Conservation (phyloP, 495 filamentous ascomycete genomes). For the Bathelium albidoporum region DNA sequence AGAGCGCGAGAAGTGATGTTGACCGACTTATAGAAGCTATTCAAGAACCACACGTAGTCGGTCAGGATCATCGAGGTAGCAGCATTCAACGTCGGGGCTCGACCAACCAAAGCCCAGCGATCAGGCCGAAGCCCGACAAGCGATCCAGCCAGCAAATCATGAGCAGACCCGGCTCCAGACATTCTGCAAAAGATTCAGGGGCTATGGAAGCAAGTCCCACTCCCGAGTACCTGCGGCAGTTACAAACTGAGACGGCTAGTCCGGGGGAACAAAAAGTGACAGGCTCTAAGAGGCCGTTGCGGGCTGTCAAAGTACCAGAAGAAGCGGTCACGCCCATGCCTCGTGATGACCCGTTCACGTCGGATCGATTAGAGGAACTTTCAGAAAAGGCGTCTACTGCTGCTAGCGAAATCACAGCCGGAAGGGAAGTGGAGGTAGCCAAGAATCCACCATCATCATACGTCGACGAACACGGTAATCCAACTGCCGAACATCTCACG, state of each 20-base stretch:
- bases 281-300: neutral
- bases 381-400: neutral
- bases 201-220: neutral
- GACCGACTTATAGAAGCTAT: conserved; percentile 70
- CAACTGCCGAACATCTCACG: conserved; percentile 38
- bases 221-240: neutral
- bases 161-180: neutral
- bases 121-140: conserved; percentile 12
- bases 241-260: neutral
- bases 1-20: conserved; percentile 55
- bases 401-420: neutral
- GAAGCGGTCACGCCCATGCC: neutral
- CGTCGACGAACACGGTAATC: neutral
- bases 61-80: neutral
- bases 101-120: neutral
- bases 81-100: neutral
- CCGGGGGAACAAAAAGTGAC: neutral
- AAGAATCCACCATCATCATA: conserved; percentile 2
- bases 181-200: neutral
- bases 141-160: conserved; percentile 1
- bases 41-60: conserved; percentile 45
- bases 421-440: neutral
- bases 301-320: conserved; percentile 1
- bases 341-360: conserved; percentile 1
- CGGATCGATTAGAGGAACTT: neutral